Evolutionary conservation across 2,329 filamentous ascomycete genomes (phyloP).

Genomic region (Fusarium austroafricanum): DNA sequence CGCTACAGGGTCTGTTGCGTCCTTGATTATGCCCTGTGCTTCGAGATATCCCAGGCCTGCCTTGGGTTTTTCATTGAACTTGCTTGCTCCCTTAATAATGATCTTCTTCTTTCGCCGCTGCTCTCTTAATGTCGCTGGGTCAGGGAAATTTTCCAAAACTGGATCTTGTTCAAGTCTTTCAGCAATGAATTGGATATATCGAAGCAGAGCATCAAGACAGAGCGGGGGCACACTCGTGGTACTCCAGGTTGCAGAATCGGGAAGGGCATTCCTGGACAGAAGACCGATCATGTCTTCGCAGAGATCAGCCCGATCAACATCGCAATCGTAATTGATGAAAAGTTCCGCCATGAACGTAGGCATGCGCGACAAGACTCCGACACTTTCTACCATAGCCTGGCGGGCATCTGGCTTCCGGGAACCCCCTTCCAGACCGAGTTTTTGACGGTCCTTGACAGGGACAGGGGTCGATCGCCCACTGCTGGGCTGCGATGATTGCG

Average conservation of each 20-base stretch:
- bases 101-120: constrained; percentile 85
- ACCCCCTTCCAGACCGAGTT: constrained; percentile 91
- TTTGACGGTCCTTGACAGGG: constrained; percentile 90
- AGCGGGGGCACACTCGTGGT: constrained; percentile 97
- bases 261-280: constrained; percentile 91
- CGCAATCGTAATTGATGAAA: constrained; percentile 98
- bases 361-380: constrained; percentile 91
- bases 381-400: constrained; percentile 98
- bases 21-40: constrained; percentile 85
- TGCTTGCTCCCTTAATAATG: constrained; percentile 86
- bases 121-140: constrained; percentile 72
- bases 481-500: constrained; percentile 71
- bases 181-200: constrained; percentile 91
- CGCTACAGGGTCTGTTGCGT: constrained; percentile 77
- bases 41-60: constrained; percentile 87
- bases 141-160: constrained; percentile 72
- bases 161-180: constrained; percentile 83
- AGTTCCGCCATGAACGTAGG: constrained; percentile 94
- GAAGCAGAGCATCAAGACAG: constrained; percentile 89
- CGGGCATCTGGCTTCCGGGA: constrained; percentile 92
- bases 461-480: constrained; percentile 92
- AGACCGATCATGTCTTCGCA: constrained; percentile 97
- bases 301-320: constrained; percentile 88
- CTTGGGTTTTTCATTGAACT: constrained; percentile 97
- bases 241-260: constrained; percentile 98